Percentiles rank a stretch among this genome's conserved stretches.
Conservation (phyloP, 441 rosid genomes). For the Erodium texanum region DNA sequence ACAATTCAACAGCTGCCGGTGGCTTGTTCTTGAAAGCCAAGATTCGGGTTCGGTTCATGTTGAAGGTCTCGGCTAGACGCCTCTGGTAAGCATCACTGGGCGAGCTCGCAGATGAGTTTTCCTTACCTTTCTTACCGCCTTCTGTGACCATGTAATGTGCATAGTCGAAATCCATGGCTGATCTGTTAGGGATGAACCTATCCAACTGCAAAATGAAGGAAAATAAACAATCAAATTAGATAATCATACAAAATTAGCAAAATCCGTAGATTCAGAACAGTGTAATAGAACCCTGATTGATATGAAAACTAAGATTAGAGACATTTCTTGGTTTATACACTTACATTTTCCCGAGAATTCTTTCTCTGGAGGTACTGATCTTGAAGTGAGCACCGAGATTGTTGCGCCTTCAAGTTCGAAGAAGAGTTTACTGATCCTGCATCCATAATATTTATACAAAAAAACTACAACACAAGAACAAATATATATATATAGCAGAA, state of each 20-base stretch:
- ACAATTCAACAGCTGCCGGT: conserved; percentile 30
- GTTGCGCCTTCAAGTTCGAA: conserved; percentile 20
- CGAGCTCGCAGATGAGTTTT: conserved; percentile 33
- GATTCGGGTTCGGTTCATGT: conserved; percentile 56
- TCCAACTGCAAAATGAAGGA: conserved; percentile 28
- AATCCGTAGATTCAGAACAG: not conserved
- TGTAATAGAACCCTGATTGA: not conserved
- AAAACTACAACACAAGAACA: not conserved
- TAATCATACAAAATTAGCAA: not conserved
- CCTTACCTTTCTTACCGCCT: conserved; percentile 32
- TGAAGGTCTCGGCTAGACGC: conserved; percentile 51
- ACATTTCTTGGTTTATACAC: not conserved
- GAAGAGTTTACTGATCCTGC: conserved; percentile 38
- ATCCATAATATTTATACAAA: conserved; percentile 28
- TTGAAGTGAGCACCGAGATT: conserved; percentile 49
- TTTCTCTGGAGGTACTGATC: conserved; percentile 41
- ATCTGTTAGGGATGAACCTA: conserved; percentile 44
- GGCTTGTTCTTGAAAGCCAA: conserved; percentile 66
- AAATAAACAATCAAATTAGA: not conserved
- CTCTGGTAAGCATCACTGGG: conserved; percentile 62
- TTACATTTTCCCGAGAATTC: conserved; percentile 46
- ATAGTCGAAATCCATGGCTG: conserved; percentile 50
- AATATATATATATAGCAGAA: not conserved
- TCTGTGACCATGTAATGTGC: conserved; percentile 43
- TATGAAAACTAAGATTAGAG: not conserved